Evolutionary conservation across 768 basidiomycete genomes (phyloP), one percentile per base, ranked within the genome.

Genomic region (Lepiota venenata): DNA sequence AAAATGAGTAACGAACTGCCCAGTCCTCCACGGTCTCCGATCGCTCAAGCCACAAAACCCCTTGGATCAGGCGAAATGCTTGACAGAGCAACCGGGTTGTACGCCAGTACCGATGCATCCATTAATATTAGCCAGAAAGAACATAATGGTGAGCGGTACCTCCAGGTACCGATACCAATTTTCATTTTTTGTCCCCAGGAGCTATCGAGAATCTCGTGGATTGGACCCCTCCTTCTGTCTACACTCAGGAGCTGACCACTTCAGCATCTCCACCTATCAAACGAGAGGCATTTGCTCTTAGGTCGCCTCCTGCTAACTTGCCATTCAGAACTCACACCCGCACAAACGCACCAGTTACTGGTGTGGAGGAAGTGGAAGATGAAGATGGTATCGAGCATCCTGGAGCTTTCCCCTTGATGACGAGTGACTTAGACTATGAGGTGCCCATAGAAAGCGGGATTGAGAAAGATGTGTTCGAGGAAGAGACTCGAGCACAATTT

Each of bases 301-400:
- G 32, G 32, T 32, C 32, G 10, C 8, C 32, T 7, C 27, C 3
- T 29, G 27, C 27, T 29, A 29, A 8, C 8, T 29, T 29, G 4
- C 27, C 27, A 29, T 8, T 29, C 27, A 8, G 27, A 29, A 8
- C 32, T 3, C 32, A 32, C 32, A 32, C 9, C 10, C 32, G 9
- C 32, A 32, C 57, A 3, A 55, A 57, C n/a, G 52, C 55, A 29
- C 60, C 59, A 39, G 56, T 59, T 41, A 56, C 61, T 27, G 52
- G 41, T 11, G 52, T 50, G n/a, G 57, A 61, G 21, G 57, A 42
- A 9, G 44, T 27, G n/a, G 45, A 54, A 18, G 45, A 43, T 27
- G n/a, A 29, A 2, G 47, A 47, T 9, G 39, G 32, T 32, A 32
- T 9, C 9, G 32, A 32, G 32, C 32, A 56, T 18, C 41, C 53